Conservation (phyloP, 2,329 filamentous ascomycete genomes). For the Microcera coccophila region DNA sequence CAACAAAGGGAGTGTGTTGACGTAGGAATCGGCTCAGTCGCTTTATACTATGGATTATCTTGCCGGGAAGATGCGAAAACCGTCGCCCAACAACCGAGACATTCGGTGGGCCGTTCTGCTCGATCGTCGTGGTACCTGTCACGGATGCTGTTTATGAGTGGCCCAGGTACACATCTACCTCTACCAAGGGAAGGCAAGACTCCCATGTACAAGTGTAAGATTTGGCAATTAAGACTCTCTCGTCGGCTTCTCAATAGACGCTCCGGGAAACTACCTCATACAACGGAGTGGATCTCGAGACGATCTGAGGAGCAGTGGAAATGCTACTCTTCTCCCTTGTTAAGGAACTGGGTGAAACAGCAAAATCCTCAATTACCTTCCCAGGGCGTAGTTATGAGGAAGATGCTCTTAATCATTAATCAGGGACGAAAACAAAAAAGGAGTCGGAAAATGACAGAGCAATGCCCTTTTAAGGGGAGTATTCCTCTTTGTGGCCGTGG, state of each 20-base stretch:
- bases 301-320: neutral
- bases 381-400: no score
- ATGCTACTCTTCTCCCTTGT: neutral
- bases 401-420: no score
- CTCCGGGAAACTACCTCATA: neutral
- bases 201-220: neutral
- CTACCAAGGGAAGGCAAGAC: neutral
- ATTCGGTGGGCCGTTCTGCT: neutral
- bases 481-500: constrained; percentile 4
- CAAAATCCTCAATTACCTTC: no score
- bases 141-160: neutral
- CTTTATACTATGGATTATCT: no score
- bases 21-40: no score
- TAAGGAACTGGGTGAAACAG: no score
- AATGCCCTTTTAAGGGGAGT: constrained; percentile 4
- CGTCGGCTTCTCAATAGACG: no score
- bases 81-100: constrained; percentile 13
- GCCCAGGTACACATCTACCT: neutral
- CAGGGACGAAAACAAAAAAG: constrained; percentile 1
- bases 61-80: constrained; percentile 2
- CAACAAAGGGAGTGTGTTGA: neutral
- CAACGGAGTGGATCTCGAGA: constrained; percentile 1
- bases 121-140: neutral
- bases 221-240: neutral
- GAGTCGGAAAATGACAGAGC: neutral